phyloP scores from a whole-genome alignment of 305 asterid genomes.

The Andrographis paniculata region DNA sequence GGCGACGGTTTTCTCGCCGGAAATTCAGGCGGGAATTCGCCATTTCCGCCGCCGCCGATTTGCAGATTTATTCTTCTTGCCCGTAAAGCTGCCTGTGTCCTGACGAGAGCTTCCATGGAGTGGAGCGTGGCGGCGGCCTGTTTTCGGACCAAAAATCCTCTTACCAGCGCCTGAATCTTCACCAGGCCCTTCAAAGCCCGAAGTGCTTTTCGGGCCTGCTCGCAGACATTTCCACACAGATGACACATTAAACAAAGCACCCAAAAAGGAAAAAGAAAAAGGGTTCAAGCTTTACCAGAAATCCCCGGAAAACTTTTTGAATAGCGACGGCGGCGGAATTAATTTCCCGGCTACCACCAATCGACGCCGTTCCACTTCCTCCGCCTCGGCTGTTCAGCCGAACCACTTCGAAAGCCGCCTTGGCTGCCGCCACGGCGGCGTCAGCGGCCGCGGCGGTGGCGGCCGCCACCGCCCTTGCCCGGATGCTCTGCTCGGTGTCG shows the following conservation, averaged over 20 bases:
- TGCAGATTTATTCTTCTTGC: conserved; percentile 24
- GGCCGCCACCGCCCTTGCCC: conserved; percentile 65
- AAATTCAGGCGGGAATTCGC: conserved; percentile 15
- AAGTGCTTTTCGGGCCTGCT: conserved; percentile 46
- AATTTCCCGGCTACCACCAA: conserved; percentile 22
- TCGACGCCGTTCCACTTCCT: not conserved
- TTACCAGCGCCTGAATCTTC: conserved; percentile 41
- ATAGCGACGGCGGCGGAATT: conserved; percentile 43
- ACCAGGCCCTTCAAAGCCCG: conserved; percentile 47
- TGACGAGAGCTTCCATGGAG: conserved; percentile 42
- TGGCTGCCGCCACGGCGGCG: conserved; percentile 62
- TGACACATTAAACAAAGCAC: too few relatives aligned
- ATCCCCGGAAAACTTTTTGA: conserved; percentile 55
- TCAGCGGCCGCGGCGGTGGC: conserved; percentile 75
- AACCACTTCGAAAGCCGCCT: conserved; percentile 63
- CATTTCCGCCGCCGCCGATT: conserved; percentile 7
- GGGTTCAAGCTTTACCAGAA: conserved; percentile 32
- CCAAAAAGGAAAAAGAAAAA: not conserved
- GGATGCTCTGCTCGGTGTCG: conserved; percentile 45
- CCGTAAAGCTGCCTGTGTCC: conserved; percentile 42
- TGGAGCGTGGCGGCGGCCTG: conserved; percentile 36
- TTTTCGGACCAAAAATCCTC: conserved; percentile 41
- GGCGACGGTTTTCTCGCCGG: too few relatives aligned
- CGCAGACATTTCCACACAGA: too few relatives aligned
- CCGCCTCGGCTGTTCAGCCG: conserved; percentile 38